Conservation (phyloP, 73 alveolate species). For the Uronychia setigera region DNA sequence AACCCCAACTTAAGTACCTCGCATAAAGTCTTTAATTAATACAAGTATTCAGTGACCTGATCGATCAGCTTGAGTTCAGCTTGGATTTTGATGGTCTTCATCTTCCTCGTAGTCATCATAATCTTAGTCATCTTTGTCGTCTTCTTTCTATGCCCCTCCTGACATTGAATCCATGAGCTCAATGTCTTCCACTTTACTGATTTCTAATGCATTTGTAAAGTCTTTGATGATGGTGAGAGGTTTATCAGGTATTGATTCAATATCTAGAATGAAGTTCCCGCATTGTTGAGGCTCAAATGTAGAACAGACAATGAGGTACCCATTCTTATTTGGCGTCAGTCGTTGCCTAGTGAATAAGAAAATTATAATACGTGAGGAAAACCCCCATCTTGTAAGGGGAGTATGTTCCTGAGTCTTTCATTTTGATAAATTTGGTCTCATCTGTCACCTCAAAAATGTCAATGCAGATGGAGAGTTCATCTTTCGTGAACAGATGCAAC, state of each 20-base stretch:
- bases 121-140: too few species aligned
- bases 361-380: not conserved
- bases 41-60: too few species aligned
- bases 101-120: too few species aligned
- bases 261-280: not conserved
- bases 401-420: constrained; percentile 12
- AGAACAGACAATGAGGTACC: not conserved
- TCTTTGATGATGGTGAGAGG: not conserved
- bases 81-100: too few species aligned
- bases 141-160: too few species aligned
- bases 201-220: not conserved
- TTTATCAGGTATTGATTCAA: not conserved
- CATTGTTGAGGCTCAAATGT: not conserved
- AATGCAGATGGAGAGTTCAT: not conserved
- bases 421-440: not conserved
- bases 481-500: constrained; percentile 1
- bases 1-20: too few species aligned
- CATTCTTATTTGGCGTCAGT: not conserved
- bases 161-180: not conserved
- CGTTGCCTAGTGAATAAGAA: not conserved
- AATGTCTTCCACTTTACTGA: constrained; percentile 5
- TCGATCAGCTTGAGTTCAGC: too few species aligned
- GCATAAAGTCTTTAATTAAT: too few species aligned
- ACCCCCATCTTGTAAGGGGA: constrained; percentile 22
- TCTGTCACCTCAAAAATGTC: not conserved